Evolutionary conservation across 2,329 filamentous ascomycete genomes (phyloP).

Genomic region (Venturiaceae sp.): DNA sequence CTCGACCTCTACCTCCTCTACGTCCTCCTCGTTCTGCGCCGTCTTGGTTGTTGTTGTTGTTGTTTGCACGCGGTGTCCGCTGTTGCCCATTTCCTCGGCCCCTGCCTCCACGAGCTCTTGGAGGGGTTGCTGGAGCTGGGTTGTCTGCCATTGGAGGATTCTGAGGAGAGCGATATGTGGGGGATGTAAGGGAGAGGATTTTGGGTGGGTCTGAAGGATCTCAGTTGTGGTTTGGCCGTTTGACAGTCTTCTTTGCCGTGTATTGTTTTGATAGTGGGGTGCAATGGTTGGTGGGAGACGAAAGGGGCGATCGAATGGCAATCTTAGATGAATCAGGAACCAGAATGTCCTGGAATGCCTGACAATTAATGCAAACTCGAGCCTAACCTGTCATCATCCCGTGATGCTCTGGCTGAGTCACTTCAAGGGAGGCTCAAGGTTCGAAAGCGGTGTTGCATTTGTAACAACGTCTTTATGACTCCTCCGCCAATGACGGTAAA

Average conservation of each 20-base stretch:
- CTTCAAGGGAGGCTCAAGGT: too few relatives aligned
- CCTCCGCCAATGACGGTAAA: too few relatives aligned
- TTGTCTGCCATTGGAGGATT: constrained; percentile 12
- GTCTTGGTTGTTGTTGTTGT: neutral
- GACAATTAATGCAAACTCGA: neutral
- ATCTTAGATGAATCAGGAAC: neutral
- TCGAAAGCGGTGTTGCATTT: neutral
- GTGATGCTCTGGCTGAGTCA: neutral
- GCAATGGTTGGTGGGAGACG: too few relatives aligned
- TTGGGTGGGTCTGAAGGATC: neutral
- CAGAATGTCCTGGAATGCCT: neutral
- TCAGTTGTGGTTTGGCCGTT: neutral
- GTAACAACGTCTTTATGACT: neutral
- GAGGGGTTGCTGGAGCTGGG: constrained; percentile 17
- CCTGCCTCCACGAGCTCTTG: constrained; percentile 17
- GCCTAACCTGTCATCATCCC: neutral
- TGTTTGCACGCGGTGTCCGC: neutral
- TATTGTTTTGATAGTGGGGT: neutral
- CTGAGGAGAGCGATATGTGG: neutral
- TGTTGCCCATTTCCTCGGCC: constrained; percentile 16
- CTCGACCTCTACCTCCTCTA: constrained; percentile 20
- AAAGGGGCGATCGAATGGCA: too few relatives aligned
- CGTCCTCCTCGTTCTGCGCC: constrained; percentile 15
- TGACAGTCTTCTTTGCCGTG: neutral
- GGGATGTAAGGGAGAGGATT: neutral